Evolutionary conservation across 169 alveolate species (phyloP), one percentile per base, ranked within the genome.

Genomic region (Plasmodium sp.): DNA sequence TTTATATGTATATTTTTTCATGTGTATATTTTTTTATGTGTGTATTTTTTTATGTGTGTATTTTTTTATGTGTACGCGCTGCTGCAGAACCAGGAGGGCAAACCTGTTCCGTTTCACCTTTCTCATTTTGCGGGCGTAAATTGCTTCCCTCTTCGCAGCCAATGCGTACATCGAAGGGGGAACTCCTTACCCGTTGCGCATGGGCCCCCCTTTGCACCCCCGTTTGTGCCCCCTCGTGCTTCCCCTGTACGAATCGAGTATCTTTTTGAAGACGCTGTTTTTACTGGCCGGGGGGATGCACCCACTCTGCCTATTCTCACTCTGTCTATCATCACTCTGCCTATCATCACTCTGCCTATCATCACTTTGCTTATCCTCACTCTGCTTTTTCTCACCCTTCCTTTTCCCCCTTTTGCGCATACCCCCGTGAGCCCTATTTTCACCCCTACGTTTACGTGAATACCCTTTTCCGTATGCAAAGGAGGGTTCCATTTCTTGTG

Each of bases 181-280:
- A 2, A 2, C 77, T n/a, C 16, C 34, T 81, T 51, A 81, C 16
- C 56, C 18, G 33, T 36, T 81, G 33, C 48, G 12, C 62, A 45
- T 48, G 33, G 41, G 2, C 18, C 67, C 74, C 18, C 62, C 7
- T 5, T 1, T 41, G 51, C 31, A n/a, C 5, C 39, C 74, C 18
- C 62, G n/a, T 5, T 1, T 41, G 51, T 14, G 7, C 5, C 39
- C 43, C 27, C 22, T 16, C 43, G 27, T 81, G 33, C 36, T 36
- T 27, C 72, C 67, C 62, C 12, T 33, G 39, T 36, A 81, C 3
- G 90, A 39, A 58, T 82, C 71, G 33, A 54, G 18, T 43, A 82
- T 82, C 72, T 82, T 82, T 48, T 54, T 82, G 90, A 82, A 82
- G 39, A 54, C 14, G 22, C 43, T 82, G 36, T 33, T 82, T 18